These are phyloP conservation scores for Fusarium sublunatum DNA, from an alignment of 2,329 filamentous ascomycete species.

Conservation along the genomic window DNA sequence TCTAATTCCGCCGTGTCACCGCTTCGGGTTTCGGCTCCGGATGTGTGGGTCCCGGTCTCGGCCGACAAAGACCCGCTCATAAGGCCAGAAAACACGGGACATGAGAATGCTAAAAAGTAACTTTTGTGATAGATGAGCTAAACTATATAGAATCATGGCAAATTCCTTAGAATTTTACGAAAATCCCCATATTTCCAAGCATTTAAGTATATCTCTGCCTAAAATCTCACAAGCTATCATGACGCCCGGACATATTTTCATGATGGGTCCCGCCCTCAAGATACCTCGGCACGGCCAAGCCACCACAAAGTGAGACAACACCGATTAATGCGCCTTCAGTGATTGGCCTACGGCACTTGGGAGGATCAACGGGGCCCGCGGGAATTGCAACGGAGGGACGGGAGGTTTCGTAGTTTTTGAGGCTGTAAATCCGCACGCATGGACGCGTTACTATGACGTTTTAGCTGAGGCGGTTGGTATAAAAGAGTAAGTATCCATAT, in stretches of 20 bases:
- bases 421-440: constrained; percentile 1
- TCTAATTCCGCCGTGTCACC: constrained; percentile 7
- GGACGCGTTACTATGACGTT: constrained; percentile 28
- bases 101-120: too few species aligned
- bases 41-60: neutral
- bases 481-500: constrained; percentile 15
- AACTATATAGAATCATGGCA: too few species aligned
- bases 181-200: too few species aligned
- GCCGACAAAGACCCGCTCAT: neutral
- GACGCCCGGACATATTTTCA: too few species aligned
- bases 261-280: neutral
- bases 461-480: neutral
- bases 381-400: constrained; percentile 1
- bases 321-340: neutral
- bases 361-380: neutral
- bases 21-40: constrained; percentile 11
- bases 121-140: too few species aligned
- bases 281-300: constrained; percentile 3
- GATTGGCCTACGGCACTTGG: constrained; percentile 13
- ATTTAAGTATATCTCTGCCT: too few species aligned
- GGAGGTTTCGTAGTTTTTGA: constrained; percentile 3
- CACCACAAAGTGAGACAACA: too few species aligned
- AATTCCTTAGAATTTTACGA: too few species aligned
- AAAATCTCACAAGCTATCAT: too few species aligned
- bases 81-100: too few species aligned